Evolutionary conservation across 306 rosid genomes (phyloP).

Genomic region (Cucumis melo): DNA sequence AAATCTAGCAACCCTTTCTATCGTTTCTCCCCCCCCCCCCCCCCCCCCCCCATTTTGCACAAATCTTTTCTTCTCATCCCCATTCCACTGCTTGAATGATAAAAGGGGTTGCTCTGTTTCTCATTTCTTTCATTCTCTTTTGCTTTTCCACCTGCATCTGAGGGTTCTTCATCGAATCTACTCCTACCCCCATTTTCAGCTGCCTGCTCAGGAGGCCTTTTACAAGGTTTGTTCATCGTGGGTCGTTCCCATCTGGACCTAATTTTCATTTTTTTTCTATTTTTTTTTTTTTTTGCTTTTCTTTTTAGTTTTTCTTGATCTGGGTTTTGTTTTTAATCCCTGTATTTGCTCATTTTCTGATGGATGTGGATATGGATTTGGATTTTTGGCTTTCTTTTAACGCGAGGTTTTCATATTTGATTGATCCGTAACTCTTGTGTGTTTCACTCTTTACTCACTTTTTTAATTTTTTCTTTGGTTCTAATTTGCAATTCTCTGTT

Average conservation of each 20-base stretch:
- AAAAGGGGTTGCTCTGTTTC: not conserved
- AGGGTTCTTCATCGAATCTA: slow-evolving; percentile 30
- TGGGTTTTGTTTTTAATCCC: slow-evolving; percentile 14
- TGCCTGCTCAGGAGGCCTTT: slow-evolving; percentile 15
- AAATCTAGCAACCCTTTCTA: not conserved
- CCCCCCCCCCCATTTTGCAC: not conserved
- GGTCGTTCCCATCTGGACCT: slow-evolving; percentile 18
- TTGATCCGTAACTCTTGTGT: not conserved
- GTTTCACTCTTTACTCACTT: not conserved
- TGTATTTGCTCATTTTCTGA: slow-evolving; percentile 13
- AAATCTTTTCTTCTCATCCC: not conserved
- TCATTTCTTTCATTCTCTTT: slow-evolving; percentile 3
- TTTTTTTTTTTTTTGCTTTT: not conserved
- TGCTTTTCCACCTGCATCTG: not conserved
- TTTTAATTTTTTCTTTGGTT: not conserved
- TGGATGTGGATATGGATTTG: not conserved
- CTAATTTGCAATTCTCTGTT: not conserved
- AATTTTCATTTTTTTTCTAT: not conserved
- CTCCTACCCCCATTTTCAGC: slow-evolving; percentile 31
- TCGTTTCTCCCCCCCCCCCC: not conserved
- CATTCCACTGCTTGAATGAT: not conserved
- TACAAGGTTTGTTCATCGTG: slow-evolving; percentile 32
- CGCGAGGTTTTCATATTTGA: not conserved
- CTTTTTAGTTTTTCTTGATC: slow-evolving; percentile 19
- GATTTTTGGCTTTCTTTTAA: not conserved